Base-by-base conservation (phyloP, 192 early-diverging fungal species). In the Coemansia javaensis region DNA sequence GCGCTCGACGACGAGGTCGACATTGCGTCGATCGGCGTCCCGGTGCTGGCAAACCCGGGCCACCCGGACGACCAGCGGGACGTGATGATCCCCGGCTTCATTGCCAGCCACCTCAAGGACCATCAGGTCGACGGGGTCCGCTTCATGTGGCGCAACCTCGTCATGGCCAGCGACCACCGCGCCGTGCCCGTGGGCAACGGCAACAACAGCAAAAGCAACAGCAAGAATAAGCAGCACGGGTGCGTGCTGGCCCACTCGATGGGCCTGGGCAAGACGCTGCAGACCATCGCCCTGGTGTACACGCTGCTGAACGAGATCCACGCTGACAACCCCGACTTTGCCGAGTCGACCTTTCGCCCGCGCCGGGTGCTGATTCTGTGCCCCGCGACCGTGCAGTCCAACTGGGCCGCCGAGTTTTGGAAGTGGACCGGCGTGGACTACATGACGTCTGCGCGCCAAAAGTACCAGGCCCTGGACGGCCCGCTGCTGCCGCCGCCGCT, bases 211-310 rank as follows among this genome's bases (percentile, higher is more conserved):
- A 43, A 5, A 2, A 32, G 39, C 23, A 34, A 40, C 23, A 37
- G 32, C 32, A 32, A 21, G 13, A 13, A 35, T 2, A 8, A 24
- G 37, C 63, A 78, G 45, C 56, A 62, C 18, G 90, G 91, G 3
- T 90, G 89, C 48, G 77, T 92, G 11, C 62, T 94, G 28, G 87
- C 88, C 0, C 91, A 92, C 62, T 76, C 80, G 9, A 92, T 93
- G 90, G 90, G 91, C 0, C 67, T 94, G 17, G 90, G 88, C 42
- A 90, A 91, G 62, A 92, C 90, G 0, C 63, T 91, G 12, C 88
- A 91, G 53, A 75, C 80, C 9, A 81, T 94, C 48, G 53, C 80
- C 0, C 82, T 91, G 34, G 23, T 93, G 4, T 84, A 79, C 41
- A 88, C 85, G 1, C 47, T 92, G 27, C 57, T 85, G 14, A 60